Conservation (phyloP, 306 rosid species). For the Dicorynia guianensis region DNA sequence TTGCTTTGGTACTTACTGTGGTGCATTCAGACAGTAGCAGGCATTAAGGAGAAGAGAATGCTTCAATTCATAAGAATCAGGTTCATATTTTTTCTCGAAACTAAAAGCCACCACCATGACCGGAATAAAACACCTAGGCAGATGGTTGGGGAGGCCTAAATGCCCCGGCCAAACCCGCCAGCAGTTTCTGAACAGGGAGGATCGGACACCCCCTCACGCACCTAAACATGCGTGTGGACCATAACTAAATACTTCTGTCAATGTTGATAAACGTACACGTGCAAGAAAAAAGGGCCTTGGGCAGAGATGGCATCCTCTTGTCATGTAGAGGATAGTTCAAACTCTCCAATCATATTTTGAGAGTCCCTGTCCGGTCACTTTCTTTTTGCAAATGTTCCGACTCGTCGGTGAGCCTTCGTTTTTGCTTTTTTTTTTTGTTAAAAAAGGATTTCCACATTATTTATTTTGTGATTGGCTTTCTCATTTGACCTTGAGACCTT, state of each 20-base stretch:
- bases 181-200: background rate
- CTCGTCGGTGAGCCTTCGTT: background rate
- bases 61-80: background rate
- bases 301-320: background rate
- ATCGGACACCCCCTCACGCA: background rate
- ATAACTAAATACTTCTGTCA: background rate
- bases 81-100: background rate
- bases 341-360: background rate
- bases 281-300: constrained; percentile 4
- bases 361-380: background rate
- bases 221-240: background rate
- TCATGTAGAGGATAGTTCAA: background rate
- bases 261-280: constrained; percentile 20
- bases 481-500: too few species aligned
- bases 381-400: background rate
- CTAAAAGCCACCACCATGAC: background rate
- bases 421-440: background rate
- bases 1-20: too few species aligned
- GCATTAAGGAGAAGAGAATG: background rate
- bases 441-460: background rate
- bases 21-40: too few species aligned
- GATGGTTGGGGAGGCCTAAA: background rate
- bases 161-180: too few species aligned
- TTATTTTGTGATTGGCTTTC: too few species aligned
- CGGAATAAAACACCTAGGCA: background rate